A percentile compares a stretch with the other conserved stretches of the same genome.
These are phyloP conservation scores for Pythium phragmitis DNA, from an alignment of 352 stramenopile genomes.

Conservation along the genomic window DNA sequence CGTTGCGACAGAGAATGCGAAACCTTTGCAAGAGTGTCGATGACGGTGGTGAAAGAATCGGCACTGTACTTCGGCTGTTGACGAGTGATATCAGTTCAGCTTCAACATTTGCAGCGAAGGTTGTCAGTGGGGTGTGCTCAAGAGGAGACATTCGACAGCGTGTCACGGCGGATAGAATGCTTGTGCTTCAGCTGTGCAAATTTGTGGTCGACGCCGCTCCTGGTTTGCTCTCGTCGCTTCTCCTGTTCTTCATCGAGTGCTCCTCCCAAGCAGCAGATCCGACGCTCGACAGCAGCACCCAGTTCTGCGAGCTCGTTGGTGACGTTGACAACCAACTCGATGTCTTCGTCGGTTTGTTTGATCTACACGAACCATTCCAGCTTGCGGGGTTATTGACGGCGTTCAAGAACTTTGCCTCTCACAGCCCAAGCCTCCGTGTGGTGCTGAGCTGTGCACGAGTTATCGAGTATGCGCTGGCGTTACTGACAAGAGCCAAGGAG, in stretches of 20 bases:
- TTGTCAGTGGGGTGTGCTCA: conserved; percentile 14
- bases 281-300: conserved; percentile 4
- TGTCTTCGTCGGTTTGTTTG: conserved; percentile 41
- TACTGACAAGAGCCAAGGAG: conserved; percentile 39
- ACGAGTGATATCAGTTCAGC: background rate
- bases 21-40: conserved; percentile 7
- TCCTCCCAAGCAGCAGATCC: conserved; percentile 2
- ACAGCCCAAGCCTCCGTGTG: conserved; percentile 30
- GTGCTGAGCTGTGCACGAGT: conserved; percentile 33
- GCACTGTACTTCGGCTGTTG: conserved; percentile 10
- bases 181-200: conserved; percentile 12
- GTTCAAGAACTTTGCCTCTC: conserved; percentile 40
- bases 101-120: conserved; percentile 22
- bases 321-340: conserved; percentile 25
- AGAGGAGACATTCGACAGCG: conserved; percentile 6
- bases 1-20: conserved; percentile 13
- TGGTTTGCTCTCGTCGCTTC: conserved; percentile 17
- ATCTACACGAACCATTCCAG: conserved; percentile 34
- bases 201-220: conserved; percentile 7
- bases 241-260: conserved; percentile 32
- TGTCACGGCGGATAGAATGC: background rate
- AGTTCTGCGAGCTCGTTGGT: conserved; percentile 44
- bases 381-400: conserved; percentile 45
- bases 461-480: conserved; percentile 36
- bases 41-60: background rate